Base-by-base conservation (phyloP, 192 early-diverging fungal species). In the Kappamyces sp. region DNA sequence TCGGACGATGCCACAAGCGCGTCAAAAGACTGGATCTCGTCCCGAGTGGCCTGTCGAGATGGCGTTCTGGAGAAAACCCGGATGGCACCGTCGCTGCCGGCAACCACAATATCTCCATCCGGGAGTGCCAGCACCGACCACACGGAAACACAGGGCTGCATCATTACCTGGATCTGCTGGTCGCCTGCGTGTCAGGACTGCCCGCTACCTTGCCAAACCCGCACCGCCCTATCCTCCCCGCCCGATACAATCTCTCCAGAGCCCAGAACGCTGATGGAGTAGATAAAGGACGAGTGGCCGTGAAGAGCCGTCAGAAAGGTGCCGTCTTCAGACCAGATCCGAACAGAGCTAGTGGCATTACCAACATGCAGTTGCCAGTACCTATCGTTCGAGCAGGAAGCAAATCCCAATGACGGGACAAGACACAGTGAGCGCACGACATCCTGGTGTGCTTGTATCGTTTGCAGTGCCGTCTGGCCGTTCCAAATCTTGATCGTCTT, bases 211-310 rank as follows among this genome's bases (percentile, higher is more conserved):
- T 80, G 72, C 95, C 95, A 99, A 3, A 94, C 74, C 12, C 86
- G 78, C 6, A 91, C 78, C 2, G 89, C 80, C 36, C 94, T 79
- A 60, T 99, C 97, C 78, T 99, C 97, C 54, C 94, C 97, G 40
- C 88, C 78, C 1, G 93, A 96, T 4, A 89, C 86, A 47, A 94
- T 72, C 53, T 91, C 84, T 35, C 88, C 91, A 2, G 78, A 74
- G 43, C 80, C 68, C n/a, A 89, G 66, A n/a, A 80, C 73, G 11
- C 65, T 67, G 37, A 95, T 59, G 4, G 86, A 71, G 69, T 99
- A 99, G 2, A 99, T 85, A 77, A 94, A 98, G 14, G 91, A 89
- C 0, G 90, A 88, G 65, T 99, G 97, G 0, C 88, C 91, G 49
- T 77, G 62, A 9, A 97, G 66, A 59, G 88, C 91, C 11, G 79